These are phyloP conservation scores for Myxozyma geophila DNA, from an alignment of 805 yeast genomes.

Conservation along the genomic window DNA sequence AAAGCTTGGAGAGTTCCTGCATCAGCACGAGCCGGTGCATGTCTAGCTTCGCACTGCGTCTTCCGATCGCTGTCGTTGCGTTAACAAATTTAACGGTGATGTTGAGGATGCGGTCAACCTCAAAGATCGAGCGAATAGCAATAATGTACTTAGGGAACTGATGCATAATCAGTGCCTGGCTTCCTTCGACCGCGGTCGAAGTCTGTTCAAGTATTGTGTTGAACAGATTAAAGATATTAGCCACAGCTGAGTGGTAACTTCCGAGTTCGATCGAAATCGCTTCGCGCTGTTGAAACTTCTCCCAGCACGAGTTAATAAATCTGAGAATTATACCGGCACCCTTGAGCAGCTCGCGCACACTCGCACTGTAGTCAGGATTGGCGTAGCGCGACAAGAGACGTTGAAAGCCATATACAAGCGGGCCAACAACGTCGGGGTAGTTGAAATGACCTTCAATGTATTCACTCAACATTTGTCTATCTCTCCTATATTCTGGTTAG, in stretches of 20 bases:
- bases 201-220: conserved; percentile 17
- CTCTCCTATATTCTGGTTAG: not conserved
- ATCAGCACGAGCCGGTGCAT: conserved; percentile 54
- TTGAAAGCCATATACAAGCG: conserved; percentile 24
- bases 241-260: conserved; percentile 5
- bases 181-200: conserved; percentile 14
- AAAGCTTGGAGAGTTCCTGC: conserved; percentile 47
- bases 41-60: conserved; percentile 31
- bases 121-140: conserved; percentile 41
- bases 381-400: conserved; percentile 21
- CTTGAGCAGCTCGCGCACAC: conserved; percentile 28
- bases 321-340: conserved; percentile 27
- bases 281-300: conserved; percentile 27
- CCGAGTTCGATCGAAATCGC: conserved; percentile 24
- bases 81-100: conserved; percentile 42
- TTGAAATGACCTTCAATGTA: conserved; percentile 40
- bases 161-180: conserved; percentile 24
- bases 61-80: conserved; percentile 17
- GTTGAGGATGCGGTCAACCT: conserved; percentile 44
- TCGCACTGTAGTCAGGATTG: conserved; percentile 12
- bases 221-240: conserved; percentile 15
- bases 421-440: conserved; percentile 32
- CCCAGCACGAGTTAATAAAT: conserved; percentile 27
- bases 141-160: conserved; percentile 23
- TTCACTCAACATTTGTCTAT: conserved; percentile 33